Base-by-base conservation (phyloP, 1,139 yeast genomes). In the Debaryomycetaceae sp. region DNA sequence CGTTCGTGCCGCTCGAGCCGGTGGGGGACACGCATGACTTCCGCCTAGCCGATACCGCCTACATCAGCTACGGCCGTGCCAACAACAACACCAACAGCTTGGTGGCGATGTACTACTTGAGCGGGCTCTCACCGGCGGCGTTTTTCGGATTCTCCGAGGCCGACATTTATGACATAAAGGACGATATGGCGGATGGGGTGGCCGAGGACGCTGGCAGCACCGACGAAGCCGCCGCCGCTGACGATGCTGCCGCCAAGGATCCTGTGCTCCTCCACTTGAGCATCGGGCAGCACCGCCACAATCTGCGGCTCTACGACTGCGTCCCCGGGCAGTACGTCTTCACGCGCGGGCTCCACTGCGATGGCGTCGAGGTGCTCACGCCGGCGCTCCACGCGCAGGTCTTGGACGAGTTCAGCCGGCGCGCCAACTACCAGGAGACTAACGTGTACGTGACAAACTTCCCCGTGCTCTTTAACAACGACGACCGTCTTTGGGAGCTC, bases 361-460 rank as follows among this genome's bases (percentile, higher is more conserved):
- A 19, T 25, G 14, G 21, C 4, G 26, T 32, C 16, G 35, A 29
- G 14, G 14, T 15, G 10, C 8, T 28, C 22, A 16, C 29, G 7
- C 35, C 33, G 7, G 33, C 25, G 9, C 12, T 32, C 20, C 33
- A 32, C 11, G 26, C 8, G 12, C 11, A 16, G n/a, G 26, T 29
- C 12, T 28, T 32, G 19, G 18, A 12, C 12, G 21, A 9, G 3
- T 32, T 29, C 18, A 12, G 25, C n/a, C 29, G 29, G 18, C 29
- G 29, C 14, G 41, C 50, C 26, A 65, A 65, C 41, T 65, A 59
- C 42, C 83, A 77, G 48, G 81, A 75, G 43, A 72, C 82, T 2
- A 77, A 77, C 45, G 58, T 77, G 27, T 77, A 76, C 44, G 74
- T 77, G 14, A 73, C 68, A 36, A 73, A 74, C 42, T 53, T 77